Conservation (phyloP, 331 rosid species). For the Saraca asoca region DNA sequence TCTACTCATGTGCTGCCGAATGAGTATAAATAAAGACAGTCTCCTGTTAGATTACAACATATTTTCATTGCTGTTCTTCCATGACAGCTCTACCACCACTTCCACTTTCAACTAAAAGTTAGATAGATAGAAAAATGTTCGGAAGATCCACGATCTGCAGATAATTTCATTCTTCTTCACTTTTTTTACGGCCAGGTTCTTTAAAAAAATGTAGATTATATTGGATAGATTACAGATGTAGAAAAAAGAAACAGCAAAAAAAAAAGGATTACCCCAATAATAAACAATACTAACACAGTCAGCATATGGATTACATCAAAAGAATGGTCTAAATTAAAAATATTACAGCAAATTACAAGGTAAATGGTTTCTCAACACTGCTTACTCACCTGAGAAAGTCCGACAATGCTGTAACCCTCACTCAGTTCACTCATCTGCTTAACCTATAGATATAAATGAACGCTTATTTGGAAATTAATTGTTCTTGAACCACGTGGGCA, state of each 20-base stretch:
- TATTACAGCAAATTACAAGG: not conserved
- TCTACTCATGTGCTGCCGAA: too few relatives aligned
- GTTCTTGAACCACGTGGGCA: conserved; percentile 18
- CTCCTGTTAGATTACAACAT: conserved; percentile 6
- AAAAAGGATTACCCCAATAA: not conserved
- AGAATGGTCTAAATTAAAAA: not conserved
- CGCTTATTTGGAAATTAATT: conserved; percentile 30
- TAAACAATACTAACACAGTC: not conserved
- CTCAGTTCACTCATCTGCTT: conserved; percentile 62
- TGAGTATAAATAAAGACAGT: too few relatives aligned
- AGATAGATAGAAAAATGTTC: too few relatives aligned
- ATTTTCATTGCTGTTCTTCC: conserved; percentile 5
- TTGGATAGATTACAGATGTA: not conserved
- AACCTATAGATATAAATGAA: conserved; percentile 54
- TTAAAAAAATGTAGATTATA: conserved; percentile 4
- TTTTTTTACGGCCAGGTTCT: conserved; percentile 1
- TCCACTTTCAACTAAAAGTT: not conserved
- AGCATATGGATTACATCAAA: not conserved
- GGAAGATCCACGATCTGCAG: conserved; percentile 1
- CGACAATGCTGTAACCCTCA: conserved; percentile 82
- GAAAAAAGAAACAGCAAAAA: too few relatives aligned
- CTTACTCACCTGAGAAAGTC: conserved; percentile 84
- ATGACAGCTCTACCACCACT: not conserved
- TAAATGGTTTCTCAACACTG: conserved; percentile 3
- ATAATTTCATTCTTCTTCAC: conserved; percentile 6